Conservation (phyloP, 768 basidiomycete genomes). For the Clitopilus passeckerianus region DNA sequence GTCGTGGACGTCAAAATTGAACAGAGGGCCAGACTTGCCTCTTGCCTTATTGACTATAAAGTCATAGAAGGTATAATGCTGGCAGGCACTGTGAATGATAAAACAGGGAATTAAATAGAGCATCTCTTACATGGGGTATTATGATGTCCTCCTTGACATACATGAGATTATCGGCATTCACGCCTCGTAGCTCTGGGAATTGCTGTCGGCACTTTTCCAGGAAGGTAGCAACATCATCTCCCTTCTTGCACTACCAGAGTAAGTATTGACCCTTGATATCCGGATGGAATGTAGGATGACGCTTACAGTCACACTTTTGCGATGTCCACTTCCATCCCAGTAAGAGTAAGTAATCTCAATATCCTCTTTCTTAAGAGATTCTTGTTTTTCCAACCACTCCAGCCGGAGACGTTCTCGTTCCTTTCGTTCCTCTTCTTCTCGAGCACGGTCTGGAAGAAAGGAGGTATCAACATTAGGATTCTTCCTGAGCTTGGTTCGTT, state of each 20-base stretch:
- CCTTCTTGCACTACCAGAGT: slow-evolving; percentile 83
- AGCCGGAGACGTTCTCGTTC: slow-evolving; percentile 86
- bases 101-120: not conserved
- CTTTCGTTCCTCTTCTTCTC: slow-evolving; percentile 87
- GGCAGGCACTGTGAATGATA: slow-evolving; percentile 5
- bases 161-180: slow-evolving; percentile 96
- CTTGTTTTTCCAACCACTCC: slow-evolving; percentile 79
- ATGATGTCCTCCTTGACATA: slow-evolving; percentile 88
- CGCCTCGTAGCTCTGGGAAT: slow-evolving; percentile 86
- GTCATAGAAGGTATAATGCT: slow-evolving; percentile 98
- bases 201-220: slow-evolving; percentile 91
- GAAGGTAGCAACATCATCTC: slow-evolving; percentile 82
- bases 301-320: slow-evolving; percentile 85
- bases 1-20: slow-evolving; percentile 99
- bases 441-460: slow-evolving; percentile 95
- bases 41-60: slow-evolving; percentile 98
- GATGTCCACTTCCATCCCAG: slow-evolving; percentile 98
- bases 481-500: slow-evolving; percentile 83
- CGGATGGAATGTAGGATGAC: not conserved
- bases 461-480: slow-evolving; percentile 97
- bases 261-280: too few relatives aligned
- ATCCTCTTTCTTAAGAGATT: slow-evolving; percentile 58
- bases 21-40: slow-evolving; percentile 95
- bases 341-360: slow-evolving; percentile 95
- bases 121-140: slow-evolving; percentile 77